These are phyloP conservation scores for Hippophae tibetana DNA, from an alignment of 306 rosid genomes.

Conservation along the genomic window DNA sequence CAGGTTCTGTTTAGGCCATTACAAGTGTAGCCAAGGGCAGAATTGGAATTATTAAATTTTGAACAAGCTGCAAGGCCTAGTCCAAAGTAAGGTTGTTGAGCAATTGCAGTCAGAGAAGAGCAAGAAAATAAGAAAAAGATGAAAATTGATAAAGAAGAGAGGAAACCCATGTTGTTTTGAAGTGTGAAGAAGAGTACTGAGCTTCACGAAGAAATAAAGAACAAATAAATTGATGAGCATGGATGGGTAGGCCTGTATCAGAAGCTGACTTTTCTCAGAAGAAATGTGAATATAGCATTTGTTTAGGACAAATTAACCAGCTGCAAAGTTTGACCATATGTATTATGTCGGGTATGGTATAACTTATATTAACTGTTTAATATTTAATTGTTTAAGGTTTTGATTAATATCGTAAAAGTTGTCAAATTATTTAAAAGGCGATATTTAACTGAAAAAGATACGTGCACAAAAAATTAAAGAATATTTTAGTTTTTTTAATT, in stretches of 20 bases:
- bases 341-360: too few relatives aligned
- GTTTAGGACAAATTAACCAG: too few relatives aligned
- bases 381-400: too few relatives aligned
- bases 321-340: too few relatives aligned
- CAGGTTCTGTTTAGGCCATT: conserved; percentile 53
- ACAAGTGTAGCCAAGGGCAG: conserved; percentile 62
- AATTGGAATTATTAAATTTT: conserved; percentile 25
- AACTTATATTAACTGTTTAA: too few relatives aligned
- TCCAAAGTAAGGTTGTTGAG: conserved; percentile 74
- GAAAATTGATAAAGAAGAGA: conserved; percentile 17
- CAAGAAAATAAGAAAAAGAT: conserved; percentile 14
- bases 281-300: too few relatives aligned
- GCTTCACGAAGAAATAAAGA: background rate
- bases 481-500: too few relatives aligned
- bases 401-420: too few relatives aligned
- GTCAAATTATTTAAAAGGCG: too few relatives aligned
- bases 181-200: background rate
- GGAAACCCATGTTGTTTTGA: conserved; percentile 34
- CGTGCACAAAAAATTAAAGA: too few relatives aligned
- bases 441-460: too few relatives aligned
- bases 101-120: conserved; percentile 20
- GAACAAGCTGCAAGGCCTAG: conserved; percentile 35
- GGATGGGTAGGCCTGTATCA: background rate
- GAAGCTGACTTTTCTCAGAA: background rate
- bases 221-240: background rate